A percentile compares a stretch with the other conserved stretches of the same genome.
phyloP scores from a whole-genome alignment of 2,329 filamentous ascomycete species.

The Calycina herbarum region DNA sequence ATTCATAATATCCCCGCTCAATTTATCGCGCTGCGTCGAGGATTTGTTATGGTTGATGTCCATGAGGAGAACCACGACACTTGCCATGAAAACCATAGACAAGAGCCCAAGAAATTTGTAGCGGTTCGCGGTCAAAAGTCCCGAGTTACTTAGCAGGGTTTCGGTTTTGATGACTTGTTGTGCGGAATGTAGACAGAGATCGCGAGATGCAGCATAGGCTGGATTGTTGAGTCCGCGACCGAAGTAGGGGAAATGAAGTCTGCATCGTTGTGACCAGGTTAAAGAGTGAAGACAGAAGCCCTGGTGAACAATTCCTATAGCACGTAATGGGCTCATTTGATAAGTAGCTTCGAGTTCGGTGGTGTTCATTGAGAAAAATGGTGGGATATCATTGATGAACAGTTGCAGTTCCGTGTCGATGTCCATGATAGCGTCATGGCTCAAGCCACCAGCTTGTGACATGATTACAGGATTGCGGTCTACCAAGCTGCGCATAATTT shows the following conservation, averaged over 20 bases:
- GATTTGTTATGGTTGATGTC: no score
- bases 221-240: background rate
- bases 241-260: background rate
- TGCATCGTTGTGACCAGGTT: constrained; percentile 14
- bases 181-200: no score
- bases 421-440: constrained; percentile 35
- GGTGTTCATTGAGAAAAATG: constrained; percentile 35
- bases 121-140: no score
- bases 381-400: constrained; percentile 36
- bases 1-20: no score
- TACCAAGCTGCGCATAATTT: constrained; percentile 39
- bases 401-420: constrained; percentile 37
- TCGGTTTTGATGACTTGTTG: no score
- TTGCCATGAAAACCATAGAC: no score
- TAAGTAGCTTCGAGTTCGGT: constrained; percentile 12
- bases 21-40: no score
- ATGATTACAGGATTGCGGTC: constrained; percentile 36
- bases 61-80: no score
- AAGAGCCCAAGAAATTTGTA: no score
- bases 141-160: no score
- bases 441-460: constrained; percentile 13
- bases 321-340: constrained; percentile 25
- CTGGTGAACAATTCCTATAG: constrained; percentile 35
- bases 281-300: constrained; percentile 39
- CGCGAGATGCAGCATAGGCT: background rate